These are phyloP conservation scores for Candida buenavistaensis DNA, from an alignment of 1,139 yeast species.

Conservation along the genomic window DNA sequence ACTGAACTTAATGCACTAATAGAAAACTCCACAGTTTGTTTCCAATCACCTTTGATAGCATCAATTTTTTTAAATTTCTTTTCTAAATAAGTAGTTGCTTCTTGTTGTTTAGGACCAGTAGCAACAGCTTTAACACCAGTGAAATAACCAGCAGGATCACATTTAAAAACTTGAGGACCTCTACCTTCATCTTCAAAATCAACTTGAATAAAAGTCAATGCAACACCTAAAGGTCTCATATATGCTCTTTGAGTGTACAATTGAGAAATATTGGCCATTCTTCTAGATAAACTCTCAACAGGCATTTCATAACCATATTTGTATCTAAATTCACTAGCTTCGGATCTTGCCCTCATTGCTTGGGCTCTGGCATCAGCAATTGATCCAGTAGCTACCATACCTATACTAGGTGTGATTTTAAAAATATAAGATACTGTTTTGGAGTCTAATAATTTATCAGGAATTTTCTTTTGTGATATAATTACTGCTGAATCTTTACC, in stretches of 20 bases:
- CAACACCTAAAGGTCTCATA: conserved; percentile 96
- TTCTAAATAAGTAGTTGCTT: conserved; percentile 86
- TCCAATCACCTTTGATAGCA: conserved; percentile 80
- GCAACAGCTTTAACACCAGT: conserved; percentile 91
- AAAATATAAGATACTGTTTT: conserved; percentile 82
- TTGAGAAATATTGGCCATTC: conserved; percentile 94
- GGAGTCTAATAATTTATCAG: conserved; percentile 90
- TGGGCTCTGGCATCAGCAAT: conserved; percentile 95
- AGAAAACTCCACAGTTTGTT: conserved; percentile 84
- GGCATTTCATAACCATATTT: conserved; percentile 98
- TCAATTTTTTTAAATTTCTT: conserved; percentile 84
- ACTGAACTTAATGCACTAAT: conserved; percentile 83
- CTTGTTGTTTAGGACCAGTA: conserved; percentile 97
- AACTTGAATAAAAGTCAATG: conserved; percentile 81
- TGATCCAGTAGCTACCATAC: conserved; percentile 93
- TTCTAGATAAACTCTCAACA: conserved; percentile 86
- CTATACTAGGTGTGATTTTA: conserved; percentile 77
- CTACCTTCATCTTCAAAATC: conserved; percentile 69
- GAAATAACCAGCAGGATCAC: conserved; percentile 97
- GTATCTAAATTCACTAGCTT: conserved; percentile 93
- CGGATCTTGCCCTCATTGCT: conserved; percentile 86
- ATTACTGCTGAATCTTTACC: conserved; percentile 91
- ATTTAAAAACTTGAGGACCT: conserved; percentile 90
- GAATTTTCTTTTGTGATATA: conserved; percentile 92
- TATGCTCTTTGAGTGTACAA: conserved; percentile 98